These are phyloP conservation scores for Fraxinus americana DNA, from an alignment of 257 asterid genomes.

Conservation along the genomic window DNA sequence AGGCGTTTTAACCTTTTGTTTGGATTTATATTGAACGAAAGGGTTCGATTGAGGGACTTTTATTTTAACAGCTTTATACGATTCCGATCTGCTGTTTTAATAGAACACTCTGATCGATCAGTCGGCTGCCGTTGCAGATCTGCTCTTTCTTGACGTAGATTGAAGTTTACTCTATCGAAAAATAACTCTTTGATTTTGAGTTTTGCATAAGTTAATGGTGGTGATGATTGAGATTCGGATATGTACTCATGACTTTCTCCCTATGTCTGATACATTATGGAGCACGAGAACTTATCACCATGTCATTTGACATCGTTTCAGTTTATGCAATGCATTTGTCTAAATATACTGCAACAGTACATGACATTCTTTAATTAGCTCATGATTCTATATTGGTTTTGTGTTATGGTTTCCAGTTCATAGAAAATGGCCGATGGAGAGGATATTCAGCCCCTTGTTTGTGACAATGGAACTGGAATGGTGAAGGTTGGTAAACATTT, in stretches of 20 bases:
- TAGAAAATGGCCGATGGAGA: conserved; percentile 10
- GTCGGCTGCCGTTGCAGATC: not conserved
- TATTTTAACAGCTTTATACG: not conserved
- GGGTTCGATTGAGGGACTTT: not conserved
- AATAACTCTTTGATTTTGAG: no score
- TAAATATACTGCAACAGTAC: no score
- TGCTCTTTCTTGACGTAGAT: not conserved
- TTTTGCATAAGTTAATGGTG: not conserved
- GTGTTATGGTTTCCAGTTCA: not conserved
- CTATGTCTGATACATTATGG: no score
- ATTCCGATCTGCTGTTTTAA: not conserved
- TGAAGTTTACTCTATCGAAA: no score
- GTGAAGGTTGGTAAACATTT: conserved; percentile 3
- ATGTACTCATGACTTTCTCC: no score
- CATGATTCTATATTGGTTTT: no score
- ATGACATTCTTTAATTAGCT: no score
- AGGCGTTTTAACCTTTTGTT: not conserved
- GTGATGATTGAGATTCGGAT: not conserved
- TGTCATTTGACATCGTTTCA: no score
- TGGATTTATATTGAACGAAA: not conserved
- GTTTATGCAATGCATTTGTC: no score
- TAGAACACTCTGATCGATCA: not conserved
- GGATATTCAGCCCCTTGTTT: conserved; percentile 16
- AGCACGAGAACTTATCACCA: no score
- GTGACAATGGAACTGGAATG: conserved; percentile 20